Evolutionary conservation across 306 rosid species (phyloP), one percentile per base, ranked within the genome.

Genomic region (Abrus pulchellus): DNA sequence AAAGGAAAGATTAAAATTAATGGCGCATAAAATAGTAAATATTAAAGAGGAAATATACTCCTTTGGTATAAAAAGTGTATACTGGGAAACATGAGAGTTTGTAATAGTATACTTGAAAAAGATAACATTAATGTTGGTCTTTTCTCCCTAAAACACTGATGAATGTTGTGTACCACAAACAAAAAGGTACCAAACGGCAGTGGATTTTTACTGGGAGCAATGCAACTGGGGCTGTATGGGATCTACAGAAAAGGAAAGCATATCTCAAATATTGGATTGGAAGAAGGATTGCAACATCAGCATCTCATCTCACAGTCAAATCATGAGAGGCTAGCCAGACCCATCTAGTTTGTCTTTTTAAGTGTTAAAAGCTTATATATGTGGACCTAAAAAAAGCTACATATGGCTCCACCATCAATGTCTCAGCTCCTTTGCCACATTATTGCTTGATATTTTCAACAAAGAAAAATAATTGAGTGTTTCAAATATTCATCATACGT

Each of bases 181-280:
- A 47, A 82, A 20, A 65, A 85, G 86, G 68, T 85, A 29, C 89
- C 89, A 74, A 85, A 85, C 1, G 82, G 86, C 1, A 47, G 49
- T 28, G 89, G 86, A 57, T 82, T 82, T 74, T 0, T 74, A 40
- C 72, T 68, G 56, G 89, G 86, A 75, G 79, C 62, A 0, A 20
- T 77, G 12, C 88, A 85, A 43, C 45, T 78, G 27, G 76, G 27
- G 48, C 28, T 82, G n/a, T 74, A 82, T 64, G 82, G 28, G 3
- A 33, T 82, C 7, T 85, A 82, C 66, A 78, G 79, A 79, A 54
- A 68, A 68, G 76, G 79, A 13, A 82, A 70, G 14, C 1, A 47
- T 14, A 6, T 5, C 48, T 12, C 73, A 43, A 8, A 44, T 7
- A 13, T 40, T 12, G 47, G 2, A 32, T 50, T 72, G 74, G 67